Base-by-base conservation (phyloP, 1,139 yeast species). In the Candida smagusa region DNA sequence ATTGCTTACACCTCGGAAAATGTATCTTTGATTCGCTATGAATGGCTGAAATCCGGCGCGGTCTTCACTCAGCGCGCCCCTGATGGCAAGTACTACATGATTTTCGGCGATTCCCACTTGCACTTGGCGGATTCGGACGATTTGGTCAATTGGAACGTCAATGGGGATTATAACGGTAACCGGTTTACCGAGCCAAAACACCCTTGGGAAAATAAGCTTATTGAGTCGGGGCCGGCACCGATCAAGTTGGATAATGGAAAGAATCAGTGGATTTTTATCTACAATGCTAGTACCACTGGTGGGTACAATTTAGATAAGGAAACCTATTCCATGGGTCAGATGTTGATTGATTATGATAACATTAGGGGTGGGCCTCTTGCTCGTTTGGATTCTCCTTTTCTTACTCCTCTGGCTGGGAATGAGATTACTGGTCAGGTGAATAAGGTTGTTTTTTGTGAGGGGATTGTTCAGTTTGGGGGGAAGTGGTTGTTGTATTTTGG, bases 21-120 rank as follows among this genome's bases (percentile, higher is more conserved):
- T 7, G 43, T 45, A 16, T 44, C 48, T 22, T 46, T 54, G 21
- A 59, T 66, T 12, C 46, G 72, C 12, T 42, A 52, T 25, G 60
- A 57, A 19, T 69, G 75, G 75, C 69, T 64, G 68, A 70, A 70
- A 44, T 63, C 69, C 4, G 75, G 74, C 1, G 74, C 74, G 2
- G 50, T 70, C 0, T 67, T 70, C 47, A 60, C 59, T n/a, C 68
- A 68, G 35, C 53, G 42, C 32, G 30, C 40, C 35, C 45, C 45
- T 22, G 68, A 66, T 44, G 72, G 71, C 5, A 56, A 59, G 33
- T 69, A 65, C 46, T 67, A 67, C 43, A 70, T 70, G 75, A 58
- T 70, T 26, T 70, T 72, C 70, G 75, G 75, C 8, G 75, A 70
- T 45, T 57, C 63, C 12, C 60, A 62, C 21, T 58, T 69, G 40